Percentiles rank a stretch among this genome's conserved stretches.
Conservation (phyloP, 306 rosid genomes). For the Acacia crassicarpa region DNA sequence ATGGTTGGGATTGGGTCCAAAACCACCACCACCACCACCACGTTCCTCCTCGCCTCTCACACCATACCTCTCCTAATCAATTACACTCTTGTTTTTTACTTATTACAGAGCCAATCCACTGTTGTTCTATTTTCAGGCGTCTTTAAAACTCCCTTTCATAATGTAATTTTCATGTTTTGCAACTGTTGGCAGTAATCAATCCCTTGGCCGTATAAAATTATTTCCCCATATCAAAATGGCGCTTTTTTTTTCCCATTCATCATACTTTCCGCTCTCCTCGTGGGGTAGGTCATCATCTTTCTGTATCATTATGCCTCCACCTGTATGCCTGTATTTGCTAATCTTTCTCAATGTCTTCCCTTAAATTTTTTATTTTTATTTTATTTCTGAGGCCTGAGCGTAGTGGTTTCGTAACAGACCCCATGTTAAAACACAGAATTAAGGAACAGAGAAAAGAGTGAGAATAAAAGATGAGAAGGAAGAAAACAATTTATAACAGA, state of each 20-base stretch:
- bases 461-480: too few relatives aligned
- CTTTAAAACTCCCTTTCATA: constrained; percentile 32
- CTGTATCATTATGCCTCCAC: neutral
- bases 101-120: constrained; percentile 12
- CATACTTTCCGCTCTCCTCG: neutral
- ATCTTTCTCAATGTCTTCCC: neutral
- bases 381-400: too few relatives aligned
- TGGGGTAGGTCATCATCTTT: neutral
- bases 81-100: constrained; percentile 47
- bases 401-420: neutral
- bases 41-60: constrained; percentile 22
- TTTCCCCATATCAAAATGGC: constrained; percentile 29
- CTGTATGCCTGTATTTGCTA: neutral
- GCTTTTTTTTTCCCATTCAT: constrained; percentile 10
- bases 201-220: too few relatives aligned
- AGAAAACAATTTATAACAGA: too few relatives aligned
- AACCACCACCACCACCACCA: constrained; percentile 47
- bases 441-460: too few relatives aligned
- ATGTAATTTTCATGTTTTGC: constrained; percentile 48
- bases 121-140: constrained; percentile 46
- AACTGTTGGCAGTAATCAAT: constrained; percentile 66
- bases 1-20: constrained; percentile 93
- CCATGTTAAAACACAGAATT: constrained; percentile 37
- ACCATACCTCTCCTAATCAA: constrained; percentile 39
- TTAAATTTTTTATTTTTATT: too few relatives aligned